Percentiles rank a stretch among this genome's conserved stretches.
Evolutionary conservation across 108 stramenopile genomes (phyloP).

Genomic region (Cyclostephanos invisitatus): DNA sequence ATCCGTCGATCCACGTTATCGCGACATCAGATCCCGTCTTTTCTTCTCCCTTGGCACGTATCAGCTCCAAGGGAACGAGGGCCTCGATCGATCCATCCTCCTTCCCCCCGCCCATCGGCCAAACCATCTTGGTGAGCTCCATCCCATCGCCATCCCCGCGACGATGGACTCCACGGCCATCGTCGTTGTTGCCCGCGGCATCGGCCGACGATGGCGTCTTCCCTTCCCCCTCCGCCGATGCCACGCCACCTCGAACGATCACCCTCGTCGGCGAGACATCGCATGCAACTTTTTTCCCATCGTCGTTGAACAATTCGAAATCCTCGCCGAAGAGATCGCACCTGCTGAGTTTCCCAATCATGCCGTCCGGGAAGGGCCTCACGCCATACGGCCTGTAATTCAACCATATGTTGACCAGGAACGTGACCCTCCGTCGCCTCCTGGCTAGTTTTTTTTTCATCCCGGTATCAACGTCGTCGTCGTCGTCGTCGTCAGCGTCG

Average conservation of each 20-base stretch:
- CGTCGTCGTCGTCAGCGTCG: constrained; percentile 1
- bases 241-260: not conserved
- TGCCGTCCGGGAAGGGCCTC: constrained; percentile 34
- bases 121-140: constrained; percentile 23
- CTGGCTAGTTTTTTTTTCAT: constrained; percentile 23
- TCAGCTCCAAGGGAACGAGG: constrained; percentile 52
- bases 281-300: not conserved
- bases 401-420: constrained; percentile 45
- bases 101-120: constrained; percentile 71
- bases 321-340: constrained; percentile 30
- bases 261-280: no score
- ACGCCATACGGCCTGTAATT: constrained; percentile 42
- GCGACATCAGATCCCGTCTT: constrained; percentile 9
- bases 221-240: not conserved
- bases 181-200: not conserved
- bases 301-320: constrained; percentile 15
- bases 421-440: constrained; percentile 42
- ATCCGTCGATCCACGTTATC: constrained; percentile 11
- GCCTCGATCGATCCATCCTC: constrained; percentile 52
- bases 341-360: constrained; percentile 35
- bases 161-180: not conserved
- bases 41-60: constrained; percentile 9
- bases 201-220: not conserved
- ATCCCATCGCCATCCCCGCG: not conserved
- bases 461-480: not conserved